Evolutionary conservation across 2,329 filamentous ascomycete genomes (phyloP), one percentile per base, ranked within the genome.

Genomic region (Botrytis medusae): DNA sequence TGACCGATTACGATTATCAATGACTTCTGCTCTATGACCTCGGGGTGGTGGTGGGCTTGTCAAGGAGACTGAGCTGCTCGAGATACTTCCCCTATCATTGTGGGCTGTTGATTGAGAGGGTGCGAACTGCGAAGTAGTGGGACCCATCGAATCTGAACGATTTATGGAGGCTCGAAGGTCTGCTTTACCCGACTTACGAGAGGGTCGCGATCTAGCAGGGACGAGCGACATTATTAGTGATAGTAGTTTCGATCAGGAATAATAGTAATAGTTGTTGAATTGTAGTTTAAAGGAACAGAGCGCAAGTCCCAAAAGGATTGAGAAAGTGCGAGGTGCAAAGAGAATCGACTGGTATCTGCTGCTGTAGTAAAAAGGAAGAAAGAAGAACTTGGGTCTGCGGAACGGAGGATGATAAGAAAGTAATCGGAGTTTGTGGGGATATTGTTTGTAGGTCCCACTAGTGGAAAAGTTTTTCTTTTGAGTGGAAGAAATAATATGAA

Each of bases 171-270:
- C 69, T 20, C 71, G 46, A 42, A 72, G 71, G 22, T 72, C 51
- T 16, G 71, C 29, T 37, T 72, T 62, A 6, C 37, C 62, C 22
- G 22, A 51, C 64, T 67, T 68, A 4, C 71, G 48, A 18, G 62
- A 42, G 1, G 62, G 48, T 4, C 51, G 61, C 37, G 71, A 59
- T 72, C 62, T 62, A 51, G 22, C 67, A 16, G 71, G 29, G 48
- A 32, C 34, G n/a, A 40, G 54, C 37, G 71, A 72, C 71, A 72
- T 72, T 22, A 22, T 71, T 46, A 63, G 54, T 46, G 34, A 63
- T 63, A 71, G 44, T 65, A 25, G 18, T 42, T 57, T 68, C 40
- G 65, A 68, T 42, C 29, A 42, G 22, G 51, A 68, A 68, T 18
- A 51, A 68, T 68, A 42, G 18, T 42, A 29, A 68, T 57, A 68